Evolutionary conservation across 2,329 filamentous ascomycete genomes (phyloP).

Genomic region (Trichoderma aggressivum): DNA sequence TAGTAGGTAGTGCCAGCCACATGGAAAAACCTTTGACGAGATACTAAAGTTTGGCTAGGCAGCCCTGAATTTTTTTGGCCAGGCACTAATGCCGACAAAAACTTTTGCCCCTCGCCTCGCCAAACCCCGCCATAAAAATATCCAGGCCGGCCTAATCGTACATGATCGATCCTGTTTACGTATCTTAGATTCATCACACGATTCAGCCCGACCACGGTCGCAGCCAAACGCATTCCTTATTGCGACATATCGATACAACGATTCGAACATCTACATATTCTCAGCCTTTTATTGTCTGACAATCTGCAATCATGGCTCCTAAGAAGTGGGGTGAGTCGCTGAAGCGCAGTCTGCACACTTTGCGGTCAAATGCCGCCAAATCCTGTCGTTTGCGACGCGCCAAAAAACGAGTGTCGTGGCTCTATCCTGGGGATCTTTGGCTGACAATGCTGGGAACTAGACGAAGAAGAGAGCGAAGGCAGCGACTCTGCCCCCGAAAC

Average conservation of each 20-base stretch:
- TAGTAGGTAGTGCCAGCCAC: not conserved
- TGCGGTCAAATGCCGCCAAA: not conserved
- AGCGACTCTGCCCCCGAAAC: conserved; percentile 37
- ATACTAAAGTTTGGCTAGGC: not conserved
- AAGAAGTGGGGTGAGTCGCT: conserved; percentile 43
- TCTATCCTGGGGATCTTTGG: not conserved
- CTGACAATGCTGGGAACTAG: not conserved
- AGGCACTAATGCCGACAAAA: not conserved
- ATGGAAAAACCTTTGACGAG: not conserved
- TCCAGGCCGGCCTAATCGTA: not conserved
- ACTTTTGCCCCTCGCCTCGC: conserved; percentile 7
- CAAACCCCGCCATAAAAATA: conserved; percentile 12
- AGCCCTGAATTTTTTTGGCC: not conserved
- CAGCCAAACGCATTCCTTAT: not conserved
- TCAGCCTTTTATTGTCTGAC: not conserved
- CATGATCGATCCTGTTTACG: not conserved
- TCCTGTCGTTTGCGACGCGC: conserved; percentile 5
- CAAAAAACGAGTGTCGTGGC: conserved; percentile 14
- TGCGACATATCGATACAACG: not conserved
- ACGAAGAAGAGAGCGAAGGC: conserved; percentile 38
- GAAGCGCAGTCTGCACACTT: not conserved
- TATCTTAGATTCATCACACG: conserved; percentile 1
- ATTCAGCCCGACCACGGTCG: not conserved
- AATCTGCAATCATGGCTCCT: conserved; percentile 39
- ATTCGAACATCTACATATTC: not conserved